Conservation (phyloP, 169 alveolate genomes). For the Eimeria necatrix region DNA sequence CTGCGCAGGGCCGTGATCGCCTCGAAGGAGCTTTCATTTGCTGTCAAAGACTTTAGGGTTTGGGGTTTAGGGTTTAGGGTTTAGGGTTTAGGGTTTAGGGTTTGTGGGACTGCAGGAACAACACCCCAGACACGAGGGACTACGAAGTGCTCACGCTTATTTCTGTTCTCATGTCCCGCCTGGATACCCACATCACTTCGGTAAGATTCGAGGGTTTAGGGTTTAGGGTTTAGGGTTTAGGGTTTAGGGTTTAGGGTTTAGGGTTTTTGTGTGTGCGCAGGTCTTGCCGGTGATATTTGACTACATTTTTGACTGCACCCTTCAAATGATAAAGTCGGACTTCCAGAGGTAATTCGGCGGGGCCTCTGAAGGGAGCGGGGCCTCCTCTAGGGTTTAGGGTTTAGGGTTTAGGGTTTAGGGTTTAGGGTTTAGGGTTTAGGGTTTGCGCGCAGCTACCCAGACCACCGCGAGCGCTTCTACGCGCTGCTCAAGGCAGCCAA, state of each 20-base stretch:
- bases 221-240: constrained; percentile 61
- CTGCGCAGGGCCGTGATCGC: too few species aligned
- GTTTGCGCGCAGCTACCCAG: constrained; percentile 86
- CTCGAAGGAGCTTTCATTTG: too few species aligned
- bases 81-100: constrained; percentile 29
- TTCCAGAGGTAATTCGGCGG: constrained; percentile 78
- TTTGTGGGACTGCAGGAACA: constrained; percentile 57
- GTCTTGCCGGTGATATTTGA: constrained; percentile 78
- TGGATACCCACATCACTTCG: constrained; percentile 73
- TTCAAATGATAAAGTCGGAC: constrained; percentile 79
- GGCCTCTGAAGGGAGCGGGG: too few species aligned
- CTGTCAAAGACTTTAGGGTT: background rate
- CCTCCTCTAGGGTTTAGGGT: background rate
- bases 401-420: background rate
- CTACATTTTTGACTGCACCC: constrained; percentile 80
- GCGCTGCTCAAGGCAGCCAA: constrained; percentile 86
- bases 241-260: constrained; percentile 18
- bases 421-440: background rate
- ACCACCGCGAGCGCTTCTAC: constrained; percentile 89
- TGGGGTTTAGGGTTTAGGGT: constrained; percentile 6
- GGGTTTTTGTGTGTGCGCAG: constrained; percentile 32
- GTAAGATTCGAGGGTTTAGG: constrained; percentile 50
- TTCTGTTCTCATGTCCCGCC: constrained; percentile 68
- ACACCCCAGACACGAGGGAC: constrained; percentile 79
- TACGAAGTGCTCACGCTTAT: constrained; percentile 80